A percentile compares a stretch with the other conserved stretches of the same genome.
phyloP scores from a whole-genome alignment of 2,329 filamentous ascomycete species.

The Neurospora sp. region DNA sequence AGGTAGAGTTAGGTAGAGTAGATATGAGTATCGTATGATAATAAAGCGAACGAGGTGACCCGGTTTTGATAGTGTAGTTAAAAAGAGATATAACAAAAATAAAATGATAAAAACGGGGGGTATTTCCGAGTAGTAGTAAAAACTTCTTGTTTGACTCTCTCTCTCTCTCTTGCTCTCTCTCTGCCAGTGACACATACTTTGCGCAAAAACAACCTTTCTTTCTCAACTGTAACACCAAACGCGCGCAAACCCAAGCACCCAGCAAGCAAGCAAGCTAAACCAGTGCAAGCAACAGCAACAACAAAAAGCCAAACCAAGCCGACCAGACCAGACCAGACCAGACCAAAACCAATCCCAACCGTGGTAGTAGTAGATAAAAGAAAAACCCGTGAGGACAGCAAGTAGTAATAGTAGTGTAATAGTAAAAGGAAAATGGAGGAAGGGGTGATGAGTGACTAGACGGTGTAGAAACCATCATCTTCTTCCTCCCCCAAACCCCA shows the following conservation, averaged over 20 bases:
- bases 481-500: background rate
- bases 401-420: background rate
- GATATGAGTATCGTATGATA: background rate
- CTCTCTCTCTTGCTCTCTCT: background rate
- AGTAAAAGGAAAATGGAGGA: background rate
- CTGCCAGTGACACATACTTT: background rate
- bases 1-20: background rate
- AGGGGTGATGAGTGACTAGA: background rate
- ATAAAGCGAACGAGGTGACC: background rate
- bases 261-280: background rate
- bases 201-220: background rate
- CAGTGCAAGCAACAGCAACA: background rate
- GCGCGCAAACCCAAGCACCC: background rate
- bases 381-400: background rate
- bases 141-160: background rate
- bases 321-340: background rate
- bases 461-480: background rate
- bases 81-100: background rate
- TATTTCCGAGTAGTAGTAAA: background rate
- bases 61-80: background rate
- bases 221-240: background rate
- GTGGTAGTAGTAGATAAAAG: background rate
- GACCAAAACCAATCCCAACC: background rate
- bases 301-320: background rate
- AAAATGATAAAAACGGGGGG: background rate